Evolutionary conservation across 2,329 filamentous ascomycete species (phyloP).

Genomic region (Fusarium sp.): DNA sequence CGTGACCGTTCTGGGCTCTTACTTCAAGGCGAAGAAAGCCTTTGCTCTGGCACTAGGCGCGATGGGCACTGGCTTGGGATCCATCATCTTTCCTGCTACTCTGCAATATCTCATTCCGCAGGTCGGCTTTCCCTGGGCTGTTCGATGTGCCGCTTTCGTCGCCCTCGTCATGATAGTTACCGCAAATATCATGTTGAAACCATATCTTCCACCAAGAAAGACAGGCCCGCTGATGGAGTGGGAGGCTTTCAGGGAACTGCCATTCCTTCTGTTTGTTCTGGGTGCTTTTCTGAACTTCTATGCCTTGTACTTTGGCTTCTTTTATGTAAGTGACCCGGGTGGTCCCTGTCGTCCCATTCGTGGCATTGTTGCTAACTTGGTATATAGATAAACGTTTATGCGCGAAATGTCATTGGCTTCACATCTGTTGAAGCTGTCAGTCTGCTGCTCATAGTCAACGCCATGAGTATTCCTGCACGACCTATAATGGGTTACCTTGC

Average conservation of each 20-base stretch:
- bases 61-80: slow-evolving; percentile 68
- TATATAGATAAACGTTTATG: slow-evolving; percentile 59
- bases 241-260: slow-evolving; percentile 67
- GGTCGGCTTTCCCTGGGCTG: slow-evolving; percentile 74
- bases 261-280: slow-evolving; percentile 66
- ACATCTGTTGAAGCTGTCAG: slow-evolving; percentile 64
- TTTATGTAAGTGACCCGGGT: slow-evolving; percentile 58
- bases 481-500: slow-evolving; percentile 70
- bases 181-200: slow-evolving; percentile 56
- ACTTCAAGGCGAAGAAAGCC: slow-evolving; percentile 68
- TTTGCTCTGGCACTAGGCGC: slow-evolving; percentile 72
- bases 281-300: slow-evolving; percentile 62
- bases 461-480: slow-evolving; percentile 69
- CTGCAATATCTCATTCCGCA: slow-evolving; percentile 68
- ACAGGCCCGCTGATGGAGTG: slow-evolving; percentile 66
- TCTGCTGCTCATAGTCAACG: slow-evolving; percentile 75
- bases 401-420: slow-evolving; percentile 54
- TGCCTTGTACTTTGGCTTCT: slow-evolving; percentile 56
- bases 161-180: slow-evolving; percentile 60
- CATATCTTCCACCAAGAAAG: slow-evolving; percentile 62
- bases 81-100: slow-evolving; percentile 67
- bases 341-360: slow-evolving; percentile 43
- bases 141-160: slow-evolving; percentile 74
- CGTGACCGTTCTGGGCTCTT: slow-evolving; percentile 71
- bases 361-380: slow-evolving; percentile 10